Base-by-base conservation (phyloP, 2,329 filamentous ascomycete genomes). In the Exophiala oligosperma region DNA sequence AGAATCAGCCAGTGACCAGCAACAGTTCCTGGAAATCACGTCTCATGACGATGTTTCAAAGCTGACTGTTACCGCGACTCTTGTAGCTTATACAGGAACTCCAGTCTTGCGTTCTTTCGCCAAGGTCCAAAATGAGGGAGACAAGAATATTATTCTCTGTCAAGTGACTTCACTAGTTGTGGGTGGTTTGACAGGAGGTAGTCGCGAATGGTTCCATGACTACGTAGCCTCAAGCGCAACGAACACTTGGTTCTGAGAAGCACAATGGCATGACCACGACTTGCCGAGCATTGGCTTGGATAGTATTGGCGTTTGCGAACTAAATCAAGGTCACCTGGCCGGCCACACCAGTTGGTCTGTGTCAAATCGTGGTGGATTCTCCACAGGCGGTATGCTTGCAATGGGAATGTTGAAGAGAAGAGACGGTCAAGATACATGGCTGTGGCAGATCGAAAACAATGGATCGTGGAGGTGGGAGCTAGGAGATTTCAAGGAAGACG, bases 371-470 rank as follows among this genome's bases (percentile, higher is more conserved):
- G 67, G 72, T 7, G 64, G 63, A 2, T 73, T 73, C 60, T 71
- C 68, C 1, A 72, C 70, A 1, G 64, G 64, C n/a, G 60, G 60
- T 0, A 49, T 71, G 32, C 62, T 74, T 0, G 67, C 72, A 0
- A 70, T 73, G 70, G 71, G 72, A 1, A 44, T 68, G 5, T 53
- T 70, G 8, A 68, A 65, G 24, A 57, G 58, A 2, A 49, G 44
- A 1, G 64, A 70, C 38, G 40, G 55, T 0, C 53, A 38, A 6
- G 67, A 71, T 11, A 67, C 67, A 1, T 73, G 71, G 69, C 56
- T 74, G n/a, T 74, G 72, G 72, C 71, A 73, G 56, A 57, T 74
- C 11, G 72, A 74, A 43, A 67, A 68, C 49, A 74, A 72, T 44
- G 72, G 71, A 1, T 72, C 71, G 5, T 74, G 72, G 72, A 58